phyloP scores from a whole-genome alignment of 768 basidiomycete genomes.

The Trametes maxima region DNA sequence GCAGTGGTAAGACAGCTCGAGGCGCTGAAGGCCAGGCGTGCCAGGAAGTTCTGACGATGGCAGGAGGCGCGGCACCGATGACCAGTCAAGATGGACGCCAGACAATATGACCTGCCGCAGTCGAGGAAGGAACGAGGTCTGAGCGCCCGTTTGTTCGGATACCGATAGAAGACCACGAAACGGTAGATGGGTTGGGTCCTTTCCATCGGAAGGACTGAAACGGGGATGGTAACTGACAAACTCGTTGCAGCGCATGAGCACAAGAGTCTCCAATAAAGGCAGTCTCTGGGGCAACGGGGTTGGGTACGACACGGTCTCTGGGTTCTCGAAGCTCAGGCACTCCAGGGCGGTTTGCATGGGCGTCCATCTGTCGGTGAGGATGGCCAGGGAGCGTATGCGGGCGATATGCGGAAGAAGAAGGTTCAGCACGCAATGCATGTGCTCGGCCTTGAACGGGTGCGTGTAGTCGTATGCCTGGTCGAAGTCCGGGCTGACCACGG shows the following conservation, averaged over 20 bases:
- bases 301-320: conserved; percentile 32
- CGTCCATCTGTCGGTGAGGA: conserved; percentile 59
- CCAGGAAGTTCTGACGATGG: conserved; percentile 1
- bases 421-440: conserved; percentile 47
- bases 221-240: conserved; percentile 47
- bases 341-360: conserved; percentile 57
- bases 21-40: conserved; percentile 30
- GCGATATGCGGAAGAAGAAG: conserved; percentile 53
- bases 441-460: conserved; percentile 22
- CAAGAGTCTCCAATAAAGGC: conserved; percentile 47
- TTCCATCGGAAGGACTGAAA: conserved; percentile 47
- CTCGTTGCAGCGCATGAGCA: conserved; percentile 63
- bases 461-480: conserved; percentile 20
- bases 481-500: conserved; percentile 16
- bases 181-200: conserved; percentile 35
- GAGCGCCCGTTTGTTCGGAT: neutral
- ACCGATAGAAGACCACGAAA: conserved; percentile 26
- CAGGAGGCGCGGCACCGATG: conserved; percentile 37
- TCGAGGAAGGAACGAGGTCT: conserved; percentile 36
- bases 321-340: conserved; percentile 39
- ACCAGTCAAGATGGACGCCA: conserved; percentile 63
- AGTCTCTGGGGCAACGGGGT: conserved; percentile 28
- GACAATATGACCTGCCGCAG: conserved; percentile 52
- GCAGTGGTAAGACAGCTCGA: conserved; percentile 57
- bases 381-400: conserved; percentile 55